These are phyloP conservation scores for Pichia sp. DNA, from an alignment of 1,139 yeast genomes.

Conservation along the genomic window DNA sequence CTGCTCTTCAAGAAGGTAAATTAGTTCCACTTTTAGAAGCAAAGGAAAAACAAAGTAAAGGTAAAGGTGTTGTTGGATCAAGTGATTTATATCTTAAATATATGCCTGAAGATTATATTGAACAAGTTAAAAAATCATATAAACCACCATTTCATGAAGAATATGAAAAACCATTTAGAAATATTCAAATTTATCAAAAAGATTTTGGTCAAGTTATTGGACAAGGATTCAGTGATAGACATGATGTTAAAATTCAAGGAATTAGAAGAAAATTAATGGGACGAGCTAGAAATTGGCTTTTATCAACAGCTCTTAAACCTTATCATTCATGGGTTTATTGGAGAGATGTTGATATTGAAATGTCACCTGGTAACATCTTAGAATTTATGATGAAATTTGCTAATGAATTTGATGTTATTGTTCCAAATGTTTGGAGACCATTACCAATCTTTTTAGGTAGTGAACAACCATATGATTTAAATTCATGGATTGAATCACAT, in stretches of 20 bases:
- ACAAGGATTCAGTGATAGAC: slow-evolving; percentile 85
- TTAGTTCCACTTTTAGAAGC: slow-evolving; percentile 44
- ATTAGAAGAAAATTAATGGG: slow-evolving; percentile 85
- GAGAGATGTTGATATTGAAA: slow-evolving; percentile 88
- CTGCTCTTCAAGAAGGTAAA: slow-evolving; percentile 66
- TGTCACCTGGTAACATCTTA: slow-evolving; percentile 72
- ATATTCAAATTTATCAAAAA: slow-evolving; percentile 68
- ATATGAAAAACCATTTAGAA: slow-evolving; percentile 66
- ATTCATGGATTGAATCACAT: slow-evolving; percentile 82
- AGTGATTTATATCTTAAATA: slow-evolving; percentile 59
- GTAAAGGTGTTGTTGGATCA: slow-evolving; percentile 41
- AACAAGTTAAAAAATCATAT: slow-evolving; percentile 51
- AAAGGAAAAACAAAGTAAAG: slow-evolving; percentile 27
- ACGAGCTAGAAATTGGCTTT: slow-evolving; percentile 82
- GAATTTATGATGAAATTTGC: slow-evolving; percentile 66
- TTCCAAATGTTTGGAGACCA: slow-evolving; percentile 90
- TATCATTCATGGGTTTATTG: slow-evolving; percentile 93
- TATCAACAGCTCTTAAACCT: slow-evolving; percentile 69
- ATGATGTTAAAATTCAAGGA: slow-evolving; percentile 86
- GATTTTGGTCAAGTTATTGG: slow-evolving; percentile 84
- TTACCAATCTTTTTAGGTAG: slow-evolving; percentile 68
- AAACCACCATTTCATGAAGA: slow-evolving; percentile 58
- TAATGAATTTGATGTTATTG: slow-evolving; percentile 68
- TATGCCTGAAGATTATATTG: slow-evolving; percentile 62
- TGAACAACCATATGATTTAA: slow-evolving; percentile 81